Percentiles rank a stretch among this genome's conserved stretches.
phyloP scores from a whole-genome alignment of 23 red algal genomes.

The Gracilariopsis chorda region DNA sequence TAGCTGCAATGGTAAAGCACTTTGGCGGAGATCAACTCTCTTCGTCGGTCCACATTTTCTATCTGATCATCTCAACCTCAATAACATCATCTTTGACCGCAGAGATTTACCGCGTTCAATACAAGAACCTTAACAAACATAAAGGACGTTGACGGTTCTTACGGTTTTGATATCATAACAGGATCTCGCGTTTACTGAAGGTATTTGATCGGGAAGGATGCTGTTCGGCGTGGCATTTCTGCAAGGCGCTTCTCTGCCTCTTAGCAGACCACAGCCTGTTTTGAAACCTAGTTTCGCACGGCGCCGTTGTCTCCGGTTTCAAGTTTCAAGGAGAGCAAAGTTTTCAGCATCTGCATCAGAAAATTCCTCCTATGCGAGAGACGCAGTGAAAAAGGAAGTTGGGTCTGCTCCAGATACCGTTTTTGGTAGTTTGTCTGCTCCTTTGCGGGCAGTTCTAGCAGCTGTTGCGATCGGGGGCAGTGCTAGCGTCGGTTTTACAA shows the following conservation, averaged over 20 bases:
- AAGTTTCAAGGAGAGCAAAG: not conserved
- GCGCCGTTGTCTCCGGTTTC: not conserved
- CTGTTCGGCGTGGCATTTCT: constrained; percentile 22
- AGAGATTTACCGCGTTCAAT: too few relatives aligned
- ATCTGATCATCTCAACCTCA: too few relatives aligned
- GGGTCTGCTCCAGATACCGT: constrained; percentile 25
- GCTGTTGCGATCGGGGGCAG: constrained; percentile 8
- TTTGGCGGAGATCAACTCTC: too few relatives aligned
- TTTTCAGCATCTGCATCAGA: constrained; percentile 23
- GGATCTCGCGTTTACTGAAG: too few relatives aligned
- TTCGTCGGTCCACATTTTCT: too few relatives aligned
- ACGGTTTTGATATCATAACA: too few relatives aligned
- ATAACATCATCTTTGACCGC: too few relatives aligned
- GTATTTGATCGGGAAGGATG: not conserved
- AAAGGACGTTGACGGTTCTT: too few relatives aligned
- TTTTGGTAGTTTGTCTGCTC: constrained; percentile 28
- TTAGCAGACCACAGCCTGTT: not conserved
- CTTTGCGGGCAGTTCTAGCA: not conserved
- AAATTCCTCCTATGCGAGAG: constrained; percentile 2
- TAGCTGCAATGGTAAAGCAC: too few relatives aligned
- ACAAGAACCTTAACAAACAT: too few relatives aligned
- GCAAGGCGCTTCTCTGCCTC: not conserved
- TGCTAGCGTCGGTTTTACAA: not conserved
- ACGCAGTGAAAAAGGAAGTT: not conserved
- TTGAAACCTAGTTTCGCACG: not conserved